Evolutionary conservation across 331 rosid genomes (phyloP).

Genomic region (Pyracantha coccinea): DNA sequence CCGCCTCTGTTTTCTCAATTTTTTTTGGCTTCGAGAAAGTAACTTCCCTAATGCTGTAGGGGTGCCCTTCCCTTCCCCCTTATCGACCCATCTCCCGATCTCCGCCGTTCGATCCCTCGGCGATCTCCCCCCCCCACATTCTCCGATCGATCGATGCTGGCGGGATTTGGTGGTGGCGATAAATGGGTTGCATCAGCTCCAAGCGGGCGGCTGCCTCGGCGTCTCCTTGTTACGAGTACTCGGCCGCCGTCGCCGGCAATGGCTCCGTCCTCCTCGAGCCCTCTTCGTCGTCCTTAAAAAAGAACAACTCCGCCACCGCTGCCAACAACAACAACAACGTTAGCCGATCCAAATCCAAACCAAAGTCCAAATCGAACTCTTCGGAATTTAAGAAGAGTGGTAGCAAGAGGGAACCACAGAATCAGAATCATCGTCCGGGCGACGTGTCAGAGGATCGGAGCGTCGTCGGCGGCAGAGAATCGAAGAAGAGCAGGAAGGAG

Average conservation of each 20-base stretch:
- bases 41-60: constrained; percentile 14
- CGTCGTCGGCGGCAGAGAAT: constrained; percentile 12
- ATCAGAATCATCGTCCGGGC: not conserved
- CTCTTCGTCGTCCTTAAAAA: not conserved
- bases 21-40: not conserved
- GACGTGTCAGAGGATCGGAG: constrained; percentile 26
- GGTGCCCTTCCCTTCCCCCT: constrained; percentile 37
- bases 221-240: constrained; percentile 19
- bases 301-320: not conserved
- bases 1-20: constrained; percentile 3
- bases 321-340: not conserved
- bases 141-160: constrained; percentile 17
- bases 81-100: constrained; percentile 32
- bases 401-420: not conserved
- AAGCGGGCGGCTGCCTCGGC: constrained; percentile 26
- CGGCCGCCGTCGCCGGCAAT: constrained; percentile 14
- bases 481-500: constrained; percentile 38
- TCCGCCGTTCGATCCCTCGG: constrained; percentile 4
- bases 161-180: constrained; percentile 28
- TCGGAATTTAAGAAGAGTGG: not conserved
- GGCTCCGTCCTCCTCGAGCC: constrained; percentile 14
- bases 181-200: constrained; percentile 95
- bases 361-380: not conserved
- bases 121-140: not conserved
- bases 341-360: not conserved